These are phyloP conservation scores for Amanita muscaria DNA, from an alignment of 768 basidiomycete genomes.

Conservation along the genomic window DNA sequence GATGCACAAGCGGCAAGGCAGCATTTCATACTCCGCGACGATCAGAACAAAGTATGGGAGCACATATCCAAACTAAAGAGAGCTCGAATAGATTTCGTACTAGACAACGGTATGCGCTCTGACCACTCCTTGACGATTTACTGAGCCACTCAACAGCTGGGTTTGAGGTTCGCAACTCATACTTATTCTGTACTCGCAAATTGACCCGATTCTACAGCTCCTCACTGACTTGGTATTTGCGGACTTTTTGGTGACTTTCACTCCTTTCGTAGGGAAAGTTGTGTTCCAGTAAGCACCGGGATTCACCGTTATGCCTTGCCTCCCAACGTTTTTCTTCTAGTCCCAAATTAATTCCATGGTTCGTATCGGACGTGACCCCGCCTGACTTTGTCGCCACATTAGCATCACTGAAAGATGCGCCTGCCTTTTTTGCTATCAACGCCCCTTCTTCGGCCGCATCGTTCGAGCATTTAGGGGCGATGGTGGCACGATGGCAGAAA, in stretches of 20 bases:
- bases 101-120: slow-evolving; percentile 77
- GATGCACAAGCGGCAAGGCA: slow-evolving; percentile 73
- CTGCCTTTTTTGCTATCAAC: slow-evolving; percentile 48
- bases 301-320: slow-evolving; percentile 10
- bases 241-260: slow-evolving; percentile 86
- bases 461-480: slow-evolving; percentile 37
- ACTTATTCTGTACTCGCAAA: neutral
- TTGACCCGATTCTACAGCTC: slow-evolving; percentile 36
- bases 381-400: slow-evolving; percentile 66
- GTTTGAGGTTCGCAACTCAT: slow-evolving; percentile 57
- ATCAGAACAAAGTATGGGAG: slow-evolving; percentile 69
- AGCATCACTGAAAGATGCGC: slow-evolving; percentile 40
- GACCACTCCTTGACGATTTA: neutral
- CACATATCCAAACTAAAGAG: slow-evolving; percentile 49
- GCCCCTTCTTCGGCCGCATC: slow-evolving; percentile 11
- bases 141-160: slow-evolving; percentile 47
- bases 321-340: slow-evolving; percentile 28
- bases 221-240: slow-evolving; percentile 92
- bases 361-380: slow-evolving; percentile 91
- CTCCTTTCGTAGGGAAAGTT: slow-evolving; percentile 72
- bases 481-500: slow-evolving; percentile 64
- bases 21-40: slow-evolving; percentile 77
- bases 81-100: slow-evolving; percentile 70
- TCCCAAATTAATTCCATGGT: slow-evolving; percentile 95
- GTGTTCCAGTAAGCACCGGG: slow-evolving; percentile 79